Evolutionary conservation across 495 filamentous ascomycete genomes (phyloP).

Genomic region (Hypoxylon subgilvum): DNA sequence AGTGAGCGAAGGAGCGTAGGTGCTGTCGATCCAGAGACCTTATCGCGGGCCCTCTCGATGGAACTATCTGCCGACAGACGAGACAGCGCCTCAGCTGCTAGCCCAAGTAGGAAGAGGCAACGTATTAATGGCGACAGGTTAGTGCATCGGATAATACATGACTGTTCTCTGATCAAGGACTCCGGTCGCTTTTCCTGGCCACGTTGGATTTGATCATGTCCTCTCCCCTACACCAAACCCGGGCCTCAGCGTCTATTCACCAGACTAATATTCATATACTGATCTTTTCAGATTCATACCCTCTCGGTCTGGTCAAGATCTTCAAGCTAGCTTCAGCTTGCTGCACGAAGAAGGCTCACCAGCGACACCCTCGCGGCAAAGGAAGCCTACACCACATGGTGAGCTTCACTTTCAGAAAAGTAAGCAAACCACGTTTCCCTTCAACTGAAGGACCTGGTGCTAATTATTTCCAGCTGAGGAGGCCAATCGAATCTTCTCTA

Average conservation of each 20-base stretch:
- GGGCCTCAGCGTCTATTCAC: not conserved
- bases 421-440: slow-evolving; percentile 51
- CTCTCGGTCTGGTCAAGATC: slow-evolving; percentile 88
- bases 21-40: slow-evolving; percentile 45
- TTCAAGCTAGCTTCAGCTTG: slow-evolving; percentile 88
- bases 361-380: slow-evolving; percentile 82
- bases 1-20: slow-evolving; percentile 35
- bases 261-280: slow-evolving; percentile 22
- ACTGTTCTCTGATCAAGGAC: no score
- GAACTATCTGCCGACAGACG: slow-evolving; percentile 49
- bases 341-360: slow-evolving; percentile 91
- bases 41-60: slow-evolving; percentile 41
- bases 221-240: not conserved
- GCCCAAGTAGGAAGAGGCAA: slow-evolving; percentile 85
- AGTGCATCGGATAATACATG: slow-evolving; percentile 18
- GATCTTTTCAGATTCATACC: slow-evolving; percentile 80
- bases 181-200: no score
- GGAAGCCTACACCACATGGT: slow-evolving; percentile 83
- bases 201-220: no score
- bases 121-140: slow-evolving; percentile 84
- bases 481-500: slow-evolving; percentile 89
- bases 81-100: slow-evolving; percentile 74
- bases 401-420: slow-evolving; percentile 94
- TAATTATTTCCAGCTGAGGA: slow-evolving; percentile 78
- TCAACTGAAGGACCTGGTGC: slow-evolving; percentile 11